Conservation (phyloP, 208 protist species). For the Trypanosoma melophagium region DNA sequence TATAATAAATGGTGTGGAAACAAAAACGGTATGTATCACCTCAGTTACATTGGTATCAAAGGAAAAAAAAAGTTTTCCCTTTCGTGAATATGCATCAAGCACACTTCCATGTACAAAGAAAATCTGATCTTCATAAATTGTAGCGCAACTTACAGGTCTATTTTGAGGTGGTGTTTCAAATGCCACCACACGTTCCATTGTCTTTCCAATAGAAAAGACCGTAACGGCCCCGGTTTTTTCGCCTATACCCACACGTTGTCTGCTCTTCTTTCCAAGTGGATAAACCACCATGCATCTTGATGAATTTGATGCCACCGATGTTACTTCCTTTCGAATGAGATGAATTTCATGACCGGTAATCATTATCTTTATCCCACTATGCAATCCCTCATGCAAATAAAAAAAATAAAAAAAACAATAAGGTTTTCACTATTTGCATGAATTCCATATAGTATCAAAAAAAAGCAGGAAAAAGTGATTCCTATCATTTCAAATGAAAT, state of each 20-base stretch:
- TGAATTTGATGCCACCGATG: slow-evolving; percentile 34
- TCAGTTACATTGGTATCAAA: slow-evolving; percentile 87
- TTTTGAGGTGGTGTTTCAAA: slow-evolving; percentile 48
- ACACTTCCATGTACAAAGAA: slow-evolving; percentile 76
- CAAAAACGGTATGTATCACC: slow-evolving; percentile 53
- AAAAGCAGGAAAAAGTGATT: no score
- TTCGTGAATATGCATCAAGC: slow-evolving; percentile 78
- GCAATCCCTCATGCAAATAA: background rate
- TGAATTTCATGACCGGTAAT: slow-evolving; percentile 19
- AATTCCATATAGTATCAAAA: no score
- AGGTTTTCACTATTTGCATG: no score
- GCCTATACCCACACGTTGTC: slow-evolving; percentile 74
- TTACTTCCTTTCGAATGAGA: slow-evolving; percentile 36
- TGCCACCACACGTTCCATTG: slow-evolving; percentile 38
- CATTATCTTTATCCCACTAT: slow-evolving; percentile 7
- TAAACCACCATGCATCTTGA: slow-evolving; percentile 76
- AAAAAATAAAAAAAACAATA: slow-evolving; percentile 3
- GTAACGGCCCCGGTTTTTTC: slow-evolving; percentile 58
- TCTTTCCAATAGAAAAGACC: slow-evolving; percentile 62
- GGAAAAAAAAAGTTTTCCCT: slow-evolving; percentile 82
- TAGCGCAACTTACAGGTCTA: slow-evolving; percentile 53
- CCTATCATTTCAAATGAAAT: no score
- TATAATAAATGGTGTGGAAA: slow-evolving; percentile 84
- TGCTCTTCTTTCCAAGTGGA: slow-evolving; percentile 60
- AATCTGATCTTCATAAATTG: slow-evolving; percentile 75